These are phyloP conservation scores for Penicillium pancosmium DNA, from an alignment of 495 filamentous ascomycete genomes.

Conservation along the genomic window DNA sequence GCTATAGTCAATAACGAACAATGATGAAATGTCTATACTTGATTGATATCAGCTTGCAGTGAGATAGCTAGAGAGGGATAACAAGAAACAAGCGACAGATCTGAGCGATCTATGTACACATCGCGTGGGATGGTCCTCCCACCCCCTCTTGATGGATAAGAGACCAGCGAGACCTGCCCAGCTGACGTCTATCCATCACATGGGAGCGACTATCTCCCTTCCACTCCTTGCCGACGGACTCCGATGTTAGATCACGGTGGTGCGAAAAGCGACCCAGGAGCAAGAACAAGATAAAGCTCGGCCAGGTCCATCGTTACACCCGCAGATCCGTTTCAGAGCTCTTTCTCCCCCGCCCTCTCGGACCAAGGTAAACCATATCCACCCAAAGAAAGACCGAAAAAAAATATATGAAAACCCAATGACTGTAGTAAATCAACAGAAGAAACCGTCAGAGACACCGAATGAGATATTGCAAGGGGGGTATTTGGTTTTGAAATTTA, in stretches of 20 bases:
- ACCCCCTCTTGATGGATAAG: conserved; percentile 11
- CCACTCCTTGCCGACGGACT: conserved; percentile 11
- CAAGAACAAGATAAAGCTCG: conserved; percentile 2
- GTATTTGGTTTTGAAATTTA: conserved; percentile 27
- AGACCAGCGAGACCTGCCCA: conserved; percentile 27
- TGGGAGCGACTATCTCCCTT: conserved; percentile 7
- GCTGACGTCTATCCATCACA: conserved; percentile 19
- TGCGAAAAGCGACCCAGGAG: background rate
- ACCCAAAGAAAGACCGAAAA: conserved; percentile 26
- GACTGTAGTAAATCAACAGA: conserved; percentile 26
- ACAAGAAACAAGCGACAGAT: conserved; percentile 16
- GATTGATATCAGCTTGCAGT: conserved; percentile 5
- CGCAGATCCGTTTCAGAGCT: conserved; percentile 20
- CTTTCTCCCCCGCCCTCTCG: conserved; percentile 11
- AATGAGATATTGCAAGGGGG: conserved; percentile 19
- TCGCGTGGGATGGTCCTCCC: conserved; percentile 15
- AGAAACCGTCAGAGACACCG: conserved; percentile 20
- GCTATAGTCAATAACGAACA: conserved; percentile 18
- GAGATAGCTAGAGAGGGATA: conserved; percentile 9
- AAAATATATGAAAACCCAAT: conserved; percentile 19
- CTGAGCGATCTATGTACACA: conserved; percentile 34
- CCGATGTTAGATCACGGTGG: background rate
- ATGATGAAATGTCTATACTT: conserved; percentile 32
- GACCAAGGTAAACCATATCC: conserved; percentile 13
- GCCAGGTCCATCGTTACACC: background rate